Evolutionary conservation across 176 grass and related monocot genomes (phyloP).

Genomic region (Musa acuminata): DNA sequence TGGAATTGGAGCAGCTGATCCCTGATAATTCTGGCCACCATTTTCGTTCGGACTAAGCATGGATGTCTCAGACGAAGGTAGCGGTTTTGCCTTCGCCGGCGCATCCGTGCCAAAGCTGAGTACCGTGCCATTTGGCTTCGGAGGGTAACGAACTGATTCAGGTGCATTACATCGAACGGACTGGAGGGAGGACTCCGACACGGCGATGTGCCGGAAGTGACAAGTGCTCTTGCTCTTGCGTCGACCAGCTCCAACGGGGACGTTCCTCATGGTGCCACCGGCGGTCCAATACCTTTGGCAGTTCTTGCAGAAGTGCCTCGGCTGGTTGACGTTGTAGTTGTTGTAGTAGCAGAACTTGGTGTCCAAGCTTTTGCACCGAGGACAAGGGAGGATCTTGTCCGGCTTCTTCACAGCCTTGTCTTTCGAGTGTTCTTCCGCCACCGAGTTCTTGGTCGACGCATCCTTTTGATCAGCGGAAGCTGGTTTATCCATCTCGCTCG

Average conservation of each 20-base stretch:
- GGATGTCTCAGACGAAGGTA: too few relatives aligned
- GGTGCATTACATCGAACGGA: conserved; percentile 20
- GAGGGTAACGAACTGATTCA: conserved; percentile 11
- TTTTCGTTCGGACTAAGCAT: too few relatives aligned
- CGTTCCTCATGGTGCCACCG: conserved; percentile 85
- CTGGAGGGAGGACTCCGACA: conserved; percentile 39
- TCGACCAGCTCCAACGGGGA: conserved; percentile 83
- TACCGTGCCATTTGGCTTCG: conserved; percentile 41
- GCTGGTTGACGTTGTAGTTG: conserved; percentile 98
- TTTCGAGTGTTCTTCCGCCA: conserved; percentile 6
- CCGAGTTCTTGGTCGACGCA: not conserved
- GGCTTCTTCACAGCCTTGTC: conserved; percentile 74
- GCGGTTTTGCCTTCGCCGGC: conserved; percentile 15
- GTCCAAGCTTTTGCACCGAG: conserved; percentile 81
- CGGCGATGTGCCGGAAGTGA: conserved; percentile 34
- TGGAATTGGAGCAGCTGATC: conserved; percentile 26
- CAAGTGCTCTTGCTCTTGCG: conserved; percentile 81
- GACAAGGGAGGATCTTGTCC: conserved; percentile 81
- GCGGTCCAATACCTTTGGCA: conserved; percentile 99
- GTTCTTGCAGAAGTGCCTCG: conserved; percentile 95
- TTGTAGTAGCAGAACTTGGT: conserved; percentile 99
- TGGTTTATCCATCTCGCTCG: not conserved
- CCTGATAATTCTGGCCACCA: not conserved
- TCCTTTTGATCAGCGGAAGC: not conserved
- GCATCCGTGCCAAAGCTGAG: conserved; percentile 55